These are phyloP conservation scores for Manihot esculenta DNA, from an alignment of 441 rosid genomes.

Conservation along the genomic window DNA sequence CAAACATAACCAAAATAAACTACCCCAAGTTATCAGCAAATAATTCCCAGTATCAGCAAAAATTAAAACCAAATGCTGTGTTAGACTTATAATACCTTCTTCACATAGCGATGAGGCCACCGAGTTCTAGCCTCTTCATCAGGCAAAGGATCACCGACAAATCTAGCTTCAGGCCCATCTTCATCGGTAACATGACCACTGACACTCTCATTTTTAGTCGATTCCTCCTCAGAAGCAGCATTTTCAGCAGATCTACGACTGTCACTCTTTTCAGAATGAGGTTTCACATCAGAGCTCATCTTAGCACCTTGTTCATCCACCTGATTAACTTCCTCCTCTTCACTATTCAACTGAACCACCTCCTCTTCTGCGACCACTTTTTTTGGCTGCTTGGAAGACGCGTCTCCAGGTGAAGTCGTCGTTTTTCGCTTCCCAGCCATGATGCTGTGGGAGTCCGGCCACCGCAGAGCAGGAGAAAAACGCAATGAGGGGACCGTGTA, in stretches of 20 bases:
- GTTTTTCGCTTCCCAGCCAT: slow-evolving; percentile 1
- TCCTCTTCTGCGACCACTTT: neutral
- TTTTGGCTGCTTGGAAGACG: neutral
- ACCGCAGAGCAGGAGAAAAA: neutral
- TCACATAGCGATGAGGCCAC: slow-evolving; percentile 56
- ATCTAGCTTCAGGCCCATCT: slow-evolving; percentile 27
- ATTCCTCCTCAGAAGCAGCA: neutral
- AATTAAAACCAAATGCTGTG: neutral
- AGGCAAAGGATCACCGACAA: slow-evolving; percentile 39
- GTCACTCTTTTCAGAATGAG: neutral
- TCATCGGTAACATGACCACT: slow-evolving; percentile 1
- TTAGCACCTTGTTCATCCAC: slow-evolving; percentile 12
- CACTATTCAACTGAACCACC: neutral
- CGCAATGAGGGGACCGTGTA: neutral
- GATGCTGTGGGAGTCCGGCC: neutral
- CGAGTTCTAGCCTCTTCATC: slow-evolving; percentile 42
- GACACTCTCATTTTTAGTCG: neutral
- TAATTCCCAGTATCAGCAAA: neutral
- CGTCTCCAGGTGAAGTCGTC: neutral
- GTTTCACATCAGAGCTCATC: neutral
- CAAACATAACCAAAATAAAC: neutral
- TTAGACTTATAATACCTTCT: slow-evolving; percentile 20
- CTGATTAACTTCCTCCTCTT: slow-evolving; percentile 1
- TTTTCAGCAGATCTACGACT: neutral
- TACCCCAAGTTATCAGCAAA: neutral